phyloP scores from a whole-genome alignment of 345 rosid genomes.

The Passiflora organensis region DNA sequence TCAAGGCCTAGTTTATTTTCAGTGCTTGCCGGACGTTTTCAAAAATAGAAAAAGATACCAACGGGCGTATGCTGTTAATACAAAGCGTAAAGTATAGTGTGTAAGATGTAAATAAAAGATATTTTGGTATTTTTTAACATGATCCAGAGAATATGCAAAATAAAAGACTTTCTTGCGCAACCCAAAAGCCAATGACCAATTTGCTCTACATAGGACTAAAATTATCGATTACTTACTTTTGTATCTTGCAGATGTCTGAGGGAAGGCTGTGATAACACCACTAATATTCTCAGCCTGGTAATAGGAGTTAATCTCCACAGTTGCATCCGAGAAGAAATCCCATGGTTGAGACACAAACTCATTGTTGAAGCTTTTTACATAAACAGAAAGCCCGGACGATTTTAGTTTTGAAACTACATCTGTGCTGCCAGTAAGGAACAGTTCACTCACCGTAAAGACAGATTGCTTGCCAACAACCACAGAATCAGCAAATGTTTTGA shows the following conservation, averaged over 20 bases:
- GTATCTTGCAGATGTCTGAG: conserved; percentile 63
- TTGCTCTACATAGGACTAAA: not conserved
- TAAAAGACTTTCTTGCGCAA: not conserved
- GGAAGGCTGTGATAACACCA: conserved; percentile 85
- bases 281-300: conserved; percentile 20
- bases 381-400: conserved; percentile 51
- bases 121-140: too few species aligned
- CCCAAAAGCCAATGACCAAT: too few species aligned
- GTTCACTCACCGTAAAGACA: conserved; percentile 26
- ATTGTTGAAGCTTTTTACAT: conserved; percentile 61
- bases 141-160: not conserved
- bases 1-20: too few species aligned
- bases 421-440: conserved; percentile 35
- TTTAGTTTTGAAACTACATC: conserved; percentile 45
- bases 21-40: too few species aligned
- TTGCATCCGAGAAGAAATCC: conserved; percentile 82
- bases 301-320: conserved; percentile 63
- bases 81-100: too few species aligned
- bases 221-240: conserved; percentile 49
- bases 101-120: too few species aligned
- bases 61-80: too few species aligned
- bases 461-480: conserved; percentile 56
- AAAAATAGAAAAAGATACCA: too few species aligned
- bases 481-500: conserved; percentile 59
- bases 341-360: conserved; percentile 85